phyloP scores from a whole-genome alignment of 306 rosid species.

The Sesbania bispinosa region DNA sequence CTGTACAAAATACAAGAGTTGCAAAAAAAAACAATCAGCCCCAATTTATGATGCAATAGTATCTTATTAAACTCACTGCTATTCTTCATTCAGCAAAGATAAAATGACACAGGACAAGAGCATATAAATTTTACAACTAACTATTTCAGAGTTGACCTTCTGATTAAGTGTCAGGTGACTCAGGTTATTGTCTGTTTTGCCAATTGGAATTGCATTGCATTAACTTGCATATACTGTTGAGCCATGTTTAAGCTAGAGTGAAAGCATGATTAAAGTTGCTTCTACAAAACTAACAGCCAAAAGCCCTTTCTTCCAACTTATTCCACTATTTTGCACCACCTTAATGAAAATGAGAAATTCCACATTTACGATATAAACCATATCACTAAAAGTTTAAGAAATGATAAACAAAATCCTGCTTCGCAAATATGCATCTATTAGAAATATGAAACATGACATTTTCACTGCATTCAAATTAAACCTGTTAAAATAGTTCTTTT shows the following conservation, averaged over 20 bases:
- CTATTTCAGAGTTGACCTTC: slow-evolving; percentile 14
- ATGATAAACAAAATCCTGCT: not conserved
- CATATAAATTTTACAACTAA: slow-evolving; percentile 5
- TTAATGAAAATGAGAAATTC: not conserved
- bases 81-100: not conserved
- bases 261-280: slow-evolving; percentile 14
- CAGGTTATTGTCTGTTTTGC: slow-evolving; percentile 1
- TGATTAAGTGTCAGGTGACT: slow-evolving; percentile 9
- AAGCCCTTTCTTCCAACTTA: not conserved
- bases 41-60: slow-evolving; percentile 1
- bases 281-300: not conserved
- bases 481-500: not conserved
- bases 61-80: not conserved
- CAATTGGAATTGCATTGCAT: not conserved
- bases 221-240: slow-evolving; percentile 9
- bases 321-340: slow-evolving; percentile 25
- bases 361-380: slow-evolving; percentile 1
- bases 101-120: not conserved
- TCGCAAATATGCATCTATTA: not conserved
- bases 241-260: slow-evolving; percentile 9
- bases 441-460: not conserved
- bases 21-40: not conserved
- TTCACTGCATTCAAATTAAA: not conserved
- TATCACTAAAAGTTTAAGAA: slow-evolving; percentile 14
- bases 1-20: slow-evolving; percentile 28